These are phyloP conservation scores for Penicillium pulvis DNA, from an alignment of 495 filamentous ascomycete genomes.

Conservation along the genomic window DNA sequence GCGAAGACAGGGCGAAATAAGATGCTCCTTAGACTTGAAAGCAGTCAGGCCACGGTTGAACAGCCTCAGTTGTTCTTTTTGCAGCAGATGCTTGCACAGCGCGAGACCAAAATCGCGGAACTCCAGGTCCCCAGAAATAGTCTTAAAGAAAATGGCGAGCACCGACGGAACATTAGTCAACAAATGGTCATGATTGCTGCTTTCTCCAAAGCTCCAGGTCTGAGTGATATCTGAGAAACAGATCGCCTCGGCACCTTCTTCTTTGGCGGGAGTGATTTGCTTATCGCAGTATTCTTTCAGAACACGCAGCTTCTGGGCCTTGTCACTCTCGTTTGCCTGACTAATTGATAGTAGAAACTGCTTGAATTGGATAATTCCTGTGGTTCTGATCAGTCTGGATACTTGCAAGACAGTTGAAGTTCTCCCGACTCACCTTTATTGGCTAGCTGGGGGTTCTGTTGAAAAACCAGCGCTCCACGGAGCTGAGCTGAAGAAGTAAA, in stretches of 20 bases:
- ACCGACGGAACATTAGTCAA: conserved; percentile 74
- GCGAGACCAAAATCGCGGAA: conserved; percentile 68
- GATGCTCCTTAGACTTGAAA: conserved; percentile 73
- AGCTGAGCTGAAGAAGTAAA: conserved; percentile 59
- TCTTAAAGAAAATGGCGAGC: conserved; percentile 73
- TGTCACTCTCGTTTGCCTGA: conserved; percentile 48
- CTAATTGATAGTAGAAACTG: conserved; percentile 68
- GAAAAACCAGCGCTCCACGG: conserved; percentile 63
- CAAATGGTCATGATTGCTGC: conserved; percentile 71
- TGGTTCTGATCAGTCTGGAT: background rate
- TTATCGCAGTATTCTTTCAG: conserved; percentile 73
- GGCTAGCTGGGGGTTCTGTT: conserved; percentile 60
- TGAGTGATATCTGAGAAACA: conserved; percentile 76
- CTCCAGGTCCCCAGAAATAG: conserved; percentile 69
- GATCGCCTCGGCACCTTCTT: conserved; percentile 56
- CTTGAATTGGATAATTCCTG: conserved; percentile 78
- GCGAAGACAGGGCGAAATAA: conserved; percentile 81
- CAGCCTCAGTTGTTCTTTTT: conserved; percentile 70
- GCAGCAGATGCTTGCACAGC: conserved; percentile 72
- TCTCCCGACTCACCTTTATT: conserved; percentile 60
- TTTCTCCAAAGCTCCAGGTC: conserved; percentile 74
- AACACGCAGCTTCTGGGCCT: conserved; percentile 56
- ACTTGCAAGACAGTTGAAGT: background rate
- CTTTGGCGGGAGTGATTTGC: conserved; percentile 56
- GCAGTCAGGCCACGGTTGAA: conserved; percentile 72